Base-by-base conservation (phyloP, 768 basidiomycete genomes). In the Albatrellus ellisii region DNA sequence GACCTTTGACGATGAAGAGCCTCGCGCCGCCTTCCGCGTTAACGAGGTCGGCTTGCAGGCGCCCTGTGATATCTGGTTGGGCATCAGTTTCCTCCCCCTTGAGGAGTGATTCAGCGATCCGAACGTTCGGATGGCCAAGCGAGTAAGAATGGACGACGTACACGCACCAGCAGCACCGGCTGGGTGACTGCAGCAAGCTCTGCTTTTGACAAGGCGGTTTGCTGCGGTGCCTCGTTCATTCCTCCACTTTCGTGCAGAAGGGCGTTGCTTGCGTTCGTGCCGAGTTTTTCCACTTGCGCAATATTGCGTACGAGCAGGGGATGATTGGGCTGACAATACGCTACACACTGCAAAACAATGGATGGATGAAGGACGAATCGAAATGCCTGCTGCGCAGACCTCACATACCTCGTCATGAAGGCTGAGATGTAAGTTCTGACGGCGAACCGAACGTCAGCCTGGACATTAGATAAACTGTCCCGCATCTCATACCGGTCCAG, bases 151-250 rank as follows among this genome's bases (percentile, higher is more conserved):
- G n/a, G n/a, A n/a, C n/a, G n/a, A n/a, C n/a, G n/a, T n/a, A n/a
- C n/a, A n/a, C 49, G 50, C n/a, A 51, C 46, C 22, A 51, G 41
- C 26, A 51, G 28, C 7, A 45, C 36, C 6, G 50, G 50, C 25
- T 41, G 43, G 4, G 24, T 34, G 6, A 51, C 40, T 0, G 39
- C 24, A 1, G 39, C 25, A 20, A 49, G 34, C 36, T 42, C 41
- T 7, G 17, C 22, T 26, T 31, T 25, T 14, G 31, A 15, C 8
- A 42, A 42, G 9, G 17, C 21, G 27, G 46, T 36, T 28, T 25
- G 44, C 39, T 24, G 39, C 31, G 17, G 24, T 34, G 28, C 31
- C 39, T 10, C 15, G 17, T 38, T 47, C 35, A 18, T 12, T 6
- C 3, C 4, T 35, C 15, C 21, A 2, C 29, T n/a, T n/a, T n/a